A percentile compares a stretch with the other conserved stretches of the same genome.
Evolutionary conservation across 345 rosid genomes (phyloP).

Genomic region (Gossypium arboreum): DNA sequence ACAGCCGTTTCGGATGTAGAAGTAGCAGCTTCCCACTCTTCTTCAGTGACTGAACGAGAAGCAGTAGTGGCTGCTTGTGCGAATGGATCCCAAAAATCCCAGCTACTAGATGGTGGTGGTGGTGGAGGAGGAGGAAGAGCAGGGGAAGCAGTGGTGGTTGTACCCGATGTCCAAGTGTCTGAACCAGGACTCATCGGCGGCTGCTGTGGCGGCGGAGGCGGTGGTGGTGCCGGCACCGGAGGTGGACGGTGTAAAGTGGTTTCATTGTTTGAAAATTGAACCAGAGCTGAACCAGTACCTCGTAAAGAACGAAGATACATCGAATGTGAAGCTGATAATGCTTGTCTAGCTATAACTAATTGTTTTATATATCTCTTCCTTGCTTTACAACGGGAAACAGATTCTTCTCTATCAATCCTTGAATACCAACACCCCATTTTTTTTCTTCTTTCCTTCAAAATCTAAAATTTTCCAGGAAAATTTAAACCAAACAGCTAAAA

Average conservation of each 20-base stretch:
- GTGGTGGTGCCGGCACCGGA: slow-evolving; percentile 20
- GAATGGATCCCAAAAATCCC: slow-evolving; percentile 92
- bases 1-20: slow-evolving; percentile 38
- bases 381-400: slow-evolving; percentile 83
- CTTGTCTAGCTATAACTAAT: slow-evolving; percentile 73
- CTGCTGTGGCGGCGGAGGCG: slow-evolving; percentile 26
- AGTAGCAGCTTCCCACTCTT: slow-evolving; percentile 74
- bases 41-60: slow-evolving; percentile 53
- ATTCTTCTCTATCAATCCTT: slow-evolving; percentile 70
- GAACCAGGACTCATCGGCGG: slow-evolving; percentile 73
- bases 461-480: neutral
- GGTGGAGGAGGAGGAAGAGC: slow-evolving; percentile 75
- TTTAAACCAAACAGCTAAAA: neutral
- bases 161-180: slow-evolving; percentile 72
- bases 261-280: slow-evolving; percentile 69
- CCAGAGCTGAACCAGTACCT: slow-evolving; percentile 72
- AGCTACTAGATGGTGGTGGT: slow-evolving; percentile 56
- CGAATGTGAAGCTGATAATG: slow-evolving; percentile 75
- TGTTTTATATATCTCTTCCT: slow-evolving; percentile 87
- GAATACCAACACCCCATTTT: slow-evolving; percentile 89
- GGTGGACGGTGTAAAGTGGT: slow-evolving; percentile 45
- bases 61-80: slow-evolving; percentile 32
- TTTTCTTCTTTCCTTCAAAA: neutral
- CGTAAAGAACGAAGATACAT: slow-evolving; percentile 90
- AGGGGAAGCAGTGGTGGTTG: slow-evolving; percentile 33